Evolutionary conservation across 805 yeast genomes (phyloP).

Genomic region (Saccharomyces paradoxus): DNA sequence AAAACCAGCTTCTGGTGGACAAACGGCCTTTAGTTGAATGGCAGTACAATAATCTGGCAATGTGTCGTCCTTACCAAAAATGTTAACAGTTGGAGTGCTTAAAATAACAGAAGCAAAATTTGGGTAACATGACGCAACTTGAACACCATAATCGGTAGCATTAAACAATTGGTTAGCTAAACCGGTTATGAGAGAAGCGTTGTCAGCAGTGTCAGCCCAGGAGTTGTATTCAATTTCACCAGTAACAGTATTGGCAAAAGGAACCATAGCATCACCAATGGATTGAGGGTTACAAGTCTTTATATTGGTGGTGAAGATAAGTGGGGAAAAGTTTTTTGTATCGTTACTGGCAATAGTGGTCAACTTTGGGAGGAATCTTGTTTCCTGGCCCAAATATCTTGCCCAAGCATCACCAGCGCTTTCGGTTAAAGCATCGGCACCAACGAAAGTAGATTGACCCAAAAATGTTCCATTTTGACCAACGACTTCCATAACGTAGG

Average conservation of each 20-base stretch:
- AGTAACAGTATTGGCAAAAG: conserved; percentile 9
- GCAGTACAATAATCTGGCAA: conserved; percentile 10
- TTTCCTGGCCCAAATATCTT: conserved; percentile 7
- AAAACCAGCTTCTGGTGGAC: not conserved
- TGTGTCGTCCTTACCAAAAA: conserved; percentile 7
- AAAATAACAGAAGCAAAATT: conserved; percentile 8
- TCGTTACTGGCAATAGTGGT: conserved; percentile 12
- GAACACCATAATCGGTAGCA: conserved; percentile 11
- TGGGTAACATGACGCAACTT: conserved; percentile 11
- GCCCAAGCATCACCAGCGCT: conserved; percentile 11
- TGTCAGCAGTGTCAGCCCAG: conserved; percentile 7
- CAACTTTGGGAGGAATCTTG: conserved; percentile 7
- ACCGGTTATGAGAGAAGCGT: conserved; percentile 5
- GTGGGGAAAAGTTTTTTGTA: conserved; percentile 9
- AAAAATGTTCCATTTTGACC: conserved; percentile 6
- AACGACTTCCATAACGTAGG: conserved; percentile 9
- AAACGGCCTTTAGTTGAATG: conserved; percentile 6
- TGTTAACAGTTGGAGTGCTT: conserved; percentile 11
- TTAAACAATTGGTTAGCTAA: conserved; percentile 10
- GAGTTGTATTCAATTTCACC: conserved; percentile 9
- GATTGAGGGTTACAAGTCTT: conserved; percentile 12
- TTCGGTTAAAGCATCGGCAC: conserved; percentile 9
- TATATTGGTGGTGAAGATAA: conserved; percentile 8
- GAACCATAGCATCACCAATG: conserved; percentile 7
- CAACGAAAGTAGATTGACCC: conserved; percentile 4